Conservation (phyloP, 2,329 filamentous ascomycete genomes). For the Meredithiella fracta region DNA sequence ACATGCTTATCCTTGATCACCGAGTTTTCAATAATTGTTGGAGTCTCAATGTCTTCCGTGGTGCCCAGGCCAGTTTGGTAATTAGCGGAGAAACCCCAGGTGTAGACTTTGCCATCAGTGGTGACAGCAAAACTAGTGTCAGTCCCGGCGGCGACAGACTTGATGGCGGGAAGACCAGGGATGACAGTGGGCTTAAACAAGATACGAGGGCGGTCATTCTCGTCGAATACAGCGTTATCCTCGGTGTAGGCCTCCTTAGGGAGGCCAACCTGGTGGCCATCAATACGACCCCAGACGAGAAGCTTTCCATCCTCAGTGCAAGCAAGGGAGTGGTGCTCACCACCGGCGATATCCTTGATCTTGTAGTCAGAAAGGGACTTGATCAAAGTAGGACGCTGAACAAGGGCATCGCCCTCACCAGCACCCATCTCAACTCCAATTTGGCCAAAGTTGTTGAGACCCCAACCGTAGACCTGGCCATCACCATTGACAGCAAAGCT, state of each 20-base stretch:
- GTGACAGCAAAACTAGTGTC: conserved; percentile 63
- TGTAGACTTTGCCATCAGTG: conserved; percentile 53
- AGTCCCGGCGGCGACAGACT: conserved; percentile 42
- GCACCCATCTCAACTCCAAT: conserved; percentile 42
- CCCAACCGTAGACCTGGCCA: conserved; percentile 64
- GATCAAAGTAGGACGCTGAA: conserved; percentile 52
- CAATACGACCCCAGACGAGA: conserved; percentile 43
- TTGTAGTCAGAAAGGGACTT: conserved; percentile 50
- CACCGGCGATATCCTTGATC: conserved; percentile 44
- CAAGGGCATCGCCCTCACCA: conserved; percentile 34
- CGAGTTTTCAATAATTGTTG: conserved; percentile 53
- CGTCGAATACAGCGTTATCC: conserved; percentile 45
- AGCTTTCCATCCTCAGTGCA: conserved; percentile 40
- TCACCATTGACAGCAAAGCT: conserved; percentile 61
- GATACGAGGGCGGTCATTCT: conserved; percentile 47
- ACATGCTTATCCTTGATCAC: conserved; percentile 62
- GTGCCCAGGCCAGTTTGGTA: conserved; percentile 67
- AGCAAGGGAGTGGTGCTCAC: conserved; percentile 56
- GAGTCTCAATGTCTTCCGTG: conserved; percentile 45
- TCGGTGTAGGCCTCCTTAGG: conserved; percentile 32
- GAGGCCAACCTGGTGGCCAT: conserved; percentile 38
- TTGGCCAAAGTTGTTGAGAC: conserved; percentile 74
- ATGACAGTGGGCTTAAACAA: conserved; percentile 28
- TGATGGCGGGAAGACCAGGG: conserved; percentile 14
- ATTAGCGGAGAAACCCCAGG: conserved; percentile 66